Conservation (phyloP, 78 protist species). For the Dictyostelium firmibasis region DNA sequence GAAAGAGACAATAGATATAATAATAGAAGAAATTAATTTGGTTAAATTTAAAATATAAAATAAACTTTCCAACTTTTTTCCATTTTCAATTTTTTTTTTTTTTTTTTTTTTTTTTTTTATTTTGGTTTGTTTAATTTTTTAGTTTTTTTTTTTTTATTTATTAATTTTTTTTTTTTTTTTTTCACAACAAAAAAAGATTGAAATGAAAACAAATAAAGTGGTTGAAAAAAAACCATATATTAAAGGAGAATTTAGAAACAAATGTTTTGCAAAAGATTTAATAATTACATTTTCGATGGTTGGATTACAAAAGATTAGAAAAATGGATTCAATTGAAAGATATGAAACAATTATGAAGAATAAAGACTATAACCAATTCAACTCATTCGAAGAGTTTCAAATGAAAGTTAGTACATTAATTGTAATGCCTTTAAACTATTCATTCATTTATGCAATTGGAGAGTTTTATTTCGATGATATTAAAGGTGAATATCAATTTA, state of each 20-base stretch:
- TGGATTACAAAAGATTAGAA: neutral
- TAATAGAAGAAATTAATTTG: neutral
- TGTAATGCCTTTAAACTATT: neutral
- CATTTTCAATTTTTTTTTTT: no score
- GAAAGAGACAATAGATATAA: neutral
- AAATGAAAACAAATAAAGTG: neutral
- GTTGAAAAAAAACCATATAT: neutral
- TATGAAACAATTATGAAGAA: neutral
- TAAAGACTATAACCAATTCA: neutral
- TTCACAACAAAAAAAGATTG: no score
- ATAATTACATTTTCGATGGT: neutral
- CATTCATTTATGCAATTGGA: neutral
- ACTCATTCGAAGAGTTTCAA: neutral
- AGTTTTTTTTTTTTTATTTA: no score
- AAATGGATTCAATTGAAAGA: neutral
- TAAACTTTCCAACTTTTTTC: no score
- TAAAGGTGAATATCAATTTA: neutral
- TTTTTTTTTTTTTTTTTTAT: no score
- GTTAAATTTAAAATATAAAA: no score
- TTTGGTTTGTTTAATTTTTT: no score
- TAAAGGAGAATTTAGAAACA: neutral
- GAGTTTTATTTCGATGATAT: neutral
- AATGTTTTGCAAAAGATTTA: conserved; percentile 14
- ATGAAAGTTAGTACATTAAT: neutral
- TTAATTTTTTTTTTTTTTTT: no score